Evolutionary conservation across 2,329 filamentous ascomycete genomes (phyloP), one percentile per base, ranked within the genome.

Genomic region (Sphaerulina vaccinii): DNA sequence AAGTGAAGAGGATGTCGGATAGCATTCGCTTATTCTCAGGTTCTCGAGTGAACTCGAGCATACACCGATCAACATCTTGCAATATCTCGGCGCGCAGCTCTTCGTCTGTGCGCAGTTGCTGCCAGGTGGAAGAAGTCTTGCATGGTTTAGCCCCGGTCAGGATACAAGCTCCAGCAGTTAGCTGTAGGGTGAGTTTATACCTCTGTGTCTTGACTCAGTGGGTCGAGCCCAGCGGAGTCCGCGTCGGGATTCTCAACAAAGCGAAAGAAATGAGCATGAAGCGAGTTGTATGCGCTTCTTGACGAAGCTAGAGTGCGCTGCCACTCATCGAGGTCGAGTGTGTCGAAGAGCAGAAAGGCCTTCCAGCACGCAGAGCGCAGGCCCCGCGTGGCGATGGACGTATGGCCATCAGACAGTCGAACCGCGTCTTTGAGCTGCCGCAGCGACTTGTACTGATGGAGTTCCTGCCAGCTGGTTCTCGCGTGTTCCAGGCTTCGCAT

Each of bases 311-410:
- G 73, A 44, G 79, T 79, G 52, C 80, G 78, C 27, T 79, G 75
- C 90, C 91, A 96, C 73, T 80, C 79, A 35, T 79, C 74, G 23
- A 78, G 75, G 47, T 86, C 78, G 8, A 84, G 73, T 45, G 80
- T 79, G 58, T 86, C 83, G 66, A 90, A 92, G 23, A 96, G 76
- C 39, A 96, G 75, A 68, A 96, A 95, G 32, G 82, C 82, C 82
- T 96, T 96, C 92, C 92, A 97, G 71, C 87, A 95, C 32, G 95
- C 80, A 2, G 92, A 96, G 50, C 91, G 84, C 58, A 90, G 82
- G 11, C 89, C 90, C 22, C 43, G 59, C 19, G 56, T 58, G 19
- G 56, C 59, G 32, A 52, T 45, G 8, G 59, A 61, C 13, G 49
- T 43, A 38, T 54, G 52, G 19, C 52, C 56, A 18, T 64, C 27